Conservation (phyloP, 192 early-diverging fungal genomes). For the Backusella morwellensis region DNA sequence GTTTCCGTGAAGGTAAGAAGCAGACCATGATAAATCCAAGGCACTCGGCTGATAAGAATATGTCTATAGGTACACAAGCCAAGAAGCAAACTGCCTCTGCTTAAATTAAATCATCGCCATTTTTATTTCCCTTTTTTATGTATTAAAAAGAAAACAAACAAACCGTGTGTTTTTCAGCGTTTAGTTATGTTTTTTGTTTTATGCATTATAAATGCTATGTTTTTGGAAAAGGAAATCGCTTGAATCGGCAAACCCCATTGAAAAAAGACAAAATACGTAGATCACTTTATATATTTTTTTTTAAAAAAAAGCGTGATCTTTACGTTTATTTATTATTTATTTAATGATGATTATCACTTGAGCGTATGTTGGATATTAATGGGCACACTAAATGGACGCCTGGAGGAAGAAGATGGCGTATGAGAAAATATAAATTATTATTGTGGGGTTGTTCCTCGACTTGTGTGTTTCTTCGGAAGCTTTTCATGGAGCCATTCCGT, state of each 20-base stretch:
- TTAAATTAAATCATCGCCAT: conserved; percentile 6
- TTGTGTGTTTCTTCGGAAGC: background rate
- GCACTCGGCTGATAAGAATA: background rate
- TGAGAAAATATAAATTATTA: background rate
- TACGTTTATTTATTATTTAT: no score
- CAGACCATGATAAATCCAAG: background rate
- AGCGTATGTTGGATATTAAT: background rate
- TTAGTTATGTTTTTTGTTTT: background rate
- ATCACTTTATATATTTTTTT: background rate
- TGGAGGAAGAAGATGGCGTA: background rate
- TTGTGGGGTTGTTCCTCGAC: background rate
- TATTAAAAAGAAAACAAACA: background rate
- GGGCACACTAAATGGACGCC: background rate
- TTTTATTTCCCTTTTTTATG: background rate
- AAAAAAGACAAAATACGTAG: background rate
- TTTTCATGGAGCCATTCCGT: background rate
- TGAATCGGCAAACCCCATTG: background rate
- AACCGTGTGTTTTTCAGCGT: background rate
- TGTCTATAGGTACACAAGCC: conserved; percentile 20
- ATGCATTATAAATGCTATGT: background rate
- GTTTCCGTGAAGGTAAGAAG: conserved; percentile 83
- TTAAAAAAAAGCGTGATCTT: no score
- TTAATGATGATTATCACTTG: no score
- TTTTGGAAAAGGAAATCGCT: background rate
- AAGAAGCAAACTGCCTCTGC: conserved; percentile 18